Evolutionary conservation across 805 yeast genomes (phyloP).

Genomic region (Metschnikowia baotianmanensis): DNA sequence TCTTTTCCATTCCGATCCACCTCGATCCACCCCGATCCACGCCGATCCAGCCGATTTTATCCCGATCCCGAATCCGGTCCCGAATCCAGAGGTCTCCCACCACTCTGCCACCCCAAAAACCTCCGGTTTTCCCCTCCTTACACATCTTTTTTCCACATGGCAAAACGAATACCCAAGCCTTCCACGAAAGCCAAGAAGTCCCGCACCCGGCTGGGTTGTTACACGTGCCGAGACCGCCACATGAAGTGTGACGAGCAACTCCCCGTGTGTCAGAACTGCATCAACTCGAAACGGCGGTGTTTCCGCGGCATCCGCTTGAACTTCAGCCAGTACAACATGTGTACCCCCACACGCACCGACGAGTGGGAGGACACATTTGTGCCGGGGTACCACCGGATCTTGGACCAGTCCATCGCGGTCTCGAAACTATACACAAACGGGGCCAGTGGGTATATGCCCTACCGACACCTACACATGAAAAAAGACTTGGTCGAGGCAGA

Average conservation of each 20-base stretch:
- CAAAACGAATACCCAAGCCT: slow-evolving; percentile 1
- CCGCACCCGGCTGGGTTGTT: slow-evolving; percentile 51
- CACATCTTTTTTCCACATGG: background rate
- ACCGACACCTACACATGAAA: slow-evolving; percentile 28
- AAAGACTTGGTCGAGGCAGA: slow-evolving; percentile 36
- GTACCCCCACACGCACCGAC: slow-evolving; percentile 24
- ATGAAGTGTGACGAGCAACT: slow-evolving; percentile 65
- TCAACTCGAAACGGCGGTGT: slow-evolving; percentile 48
- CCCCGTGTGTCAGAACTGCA: slow-evolving; percentile 59
- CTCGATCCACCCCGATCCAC: too few species aligned
- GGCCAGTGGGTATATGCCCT: slow-evolving; percentile 28
- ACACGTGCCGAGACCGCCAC: slow-evolving; percentile 63
- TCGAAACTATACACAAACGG: slow-evolving; percentile 41
- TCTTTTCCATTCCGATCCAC: too few species aligned
- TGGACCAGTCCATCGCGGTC: slow-evolving; percentile 45
- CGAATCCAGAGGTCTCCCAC: too few species aligned
- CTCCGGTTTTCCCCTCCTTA: background rate
- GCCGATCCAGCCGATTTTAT: too few species aligned
- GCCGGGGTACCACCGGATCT: slow-evolving; percentile 18
- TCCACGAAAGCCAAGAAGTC: slow-evolving; percentile 26
- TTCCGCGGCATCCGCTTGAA: slow-evolving; percentile 46
- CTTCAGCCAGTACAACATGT: slow-evolving; percentile 42
- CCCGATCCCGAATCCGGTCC: too few species aligned
- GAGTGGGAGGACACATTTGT: background rate
- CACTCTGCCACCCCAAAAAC: too few species aligned